A percentile compares a stretch with the other conserved stretches of the same genome.
These are phyloP conservation scores for Mycena chlorophos DNA, from an alignment of 768 basidiomycete species.

Conservation along the genomic window DNA sequence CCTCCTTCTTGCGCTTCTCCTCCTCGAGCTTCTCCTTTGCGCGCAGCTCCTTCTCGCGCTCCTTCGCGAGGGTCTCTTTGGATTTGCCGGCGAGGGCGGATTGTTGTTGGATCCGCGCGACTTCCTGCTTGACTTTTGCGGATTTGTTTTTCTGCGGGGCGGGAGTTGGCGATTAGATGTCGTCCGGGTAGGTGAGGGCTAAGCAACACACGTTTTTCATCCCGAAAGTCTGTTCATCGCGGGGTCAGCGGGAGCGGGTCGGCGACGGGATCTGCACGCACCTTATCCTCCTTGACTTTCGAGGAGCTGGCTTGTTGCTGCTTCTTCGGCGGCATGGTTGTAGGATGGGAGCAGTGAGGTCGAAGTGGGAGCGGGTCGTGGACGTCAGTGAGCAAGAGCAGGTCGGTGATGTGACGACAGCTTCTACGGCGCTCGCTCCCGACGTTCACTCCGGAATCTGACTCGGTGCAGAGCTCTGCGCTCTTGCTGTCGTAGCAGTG, in stretches of 20 bases:
- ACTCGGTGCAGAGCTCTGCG: no score
- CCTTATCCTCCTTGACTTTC: constrained; percentile 84
- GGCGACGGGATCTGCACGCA: constrained; percentile 29
- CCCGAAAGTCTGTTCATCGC: constrained; percentile 70
- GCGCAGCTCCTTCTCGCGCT: constrained; percentile 77
- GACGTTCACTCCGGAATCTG: neutral
- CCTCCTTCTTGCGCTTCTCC: constrained; percentile 82
- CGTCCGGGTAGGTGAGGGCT: neutral
- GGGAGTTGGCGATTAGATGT: constrained; percentile 6
- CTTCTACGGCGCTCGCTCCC: neutral
- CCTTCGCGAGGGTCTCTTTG: constrained; percentile 75
- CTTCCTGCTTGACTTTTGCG: constrained; percentile 85
- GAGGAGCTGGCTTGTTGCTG: constrained; percentile 56
- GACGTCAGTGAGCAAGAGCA: neutral
- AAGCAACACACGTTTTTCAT: constrained; percentile 77
- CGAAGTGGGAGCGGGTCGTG: neutral
- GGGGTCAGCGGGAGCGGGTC: constrained; percentile 29
- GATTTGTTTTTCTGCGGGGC: constrained; percentile 85
- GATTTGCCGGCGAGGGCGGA: constrained; percentile 76
- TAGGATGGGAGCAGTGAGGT: neutral
- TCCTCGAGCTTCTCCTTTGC: constrained; percentile 77
- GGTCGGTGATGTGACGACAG: no score
- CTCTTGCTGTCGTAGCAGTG: no score
- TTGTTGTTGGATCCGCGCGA: constrained; percentile 79
- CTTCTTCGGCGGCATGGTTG: constrained; percentile 82